phyloP scores from a whole-genome alignment of 2,329 filamentous ascomycete genomes.

The Xylariaceae sp. region DNA sequence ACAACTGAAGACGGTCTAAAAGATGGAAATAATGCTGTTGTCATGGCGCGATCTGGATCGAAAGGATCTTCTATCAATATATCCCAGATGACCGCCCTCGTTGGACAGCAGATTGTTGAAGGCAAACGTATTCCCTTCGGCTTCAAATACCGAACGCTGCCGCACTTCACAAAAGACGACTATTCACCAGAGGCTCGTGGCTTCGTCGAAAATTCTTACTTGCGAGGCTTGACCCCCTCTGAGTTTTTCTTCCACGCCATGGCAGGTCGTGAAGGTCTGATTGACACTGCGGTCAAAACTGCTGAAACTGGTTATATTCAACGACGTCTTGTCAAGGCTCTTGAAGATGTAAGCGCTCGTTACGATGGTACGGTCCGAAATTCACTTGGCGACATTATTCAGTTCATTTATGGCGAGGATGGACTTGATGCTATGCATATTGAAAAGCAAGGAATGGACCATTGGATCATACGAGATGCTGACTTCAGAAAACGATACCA shows the following conservation, averaged over 20 bases:
- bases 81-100: conserved; percentile 97
- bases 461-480: conserved; percentile 71
- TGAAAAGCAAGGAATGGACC: conserved; percentile 85
- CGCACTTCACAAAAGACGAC: conserved; percentile 98
- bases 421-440: conserved; percentile 90
- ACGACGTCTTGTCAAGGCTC: conserved; percentile 92
- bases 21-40: conserved; percentile 91
- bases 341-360: conserved; percentile 95
- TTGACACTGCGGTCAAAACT: conserved; percentile 98
- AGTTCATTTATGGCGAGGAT: conserved; percentile 97
- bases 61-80: conserved; percentile 99
- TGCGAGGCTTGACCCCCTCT: conserved; percentile 87
- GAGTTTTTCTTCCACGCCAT: conserved; percentile 99
- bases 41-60: conserved; percentile 93
- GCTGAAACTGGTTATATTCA: conserved; percentile 99
- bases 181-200: conserved; percentile 95
- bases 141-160: conserved; percentile 95
- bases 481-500: conserved; percentile 78
- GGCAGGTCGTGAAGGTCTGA: conserved; percentile 99
- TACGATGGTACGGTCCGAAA: conserved; percentile 98
- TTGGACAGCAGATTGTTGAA: conserved; percentile 96
- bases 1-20: conserved; percentile 88
- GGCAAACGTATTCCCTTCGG: conserved; percentile 98
- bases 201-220: conserved; percentile 97
- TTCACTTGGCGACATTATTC: conserved; percentile 90